Evolutionary conservation across 495 filamentous ascomycete species (phyloP), one percentile per base, ranked within the genome.

Genomic region (Penicillium longicatenatum): DNA sequence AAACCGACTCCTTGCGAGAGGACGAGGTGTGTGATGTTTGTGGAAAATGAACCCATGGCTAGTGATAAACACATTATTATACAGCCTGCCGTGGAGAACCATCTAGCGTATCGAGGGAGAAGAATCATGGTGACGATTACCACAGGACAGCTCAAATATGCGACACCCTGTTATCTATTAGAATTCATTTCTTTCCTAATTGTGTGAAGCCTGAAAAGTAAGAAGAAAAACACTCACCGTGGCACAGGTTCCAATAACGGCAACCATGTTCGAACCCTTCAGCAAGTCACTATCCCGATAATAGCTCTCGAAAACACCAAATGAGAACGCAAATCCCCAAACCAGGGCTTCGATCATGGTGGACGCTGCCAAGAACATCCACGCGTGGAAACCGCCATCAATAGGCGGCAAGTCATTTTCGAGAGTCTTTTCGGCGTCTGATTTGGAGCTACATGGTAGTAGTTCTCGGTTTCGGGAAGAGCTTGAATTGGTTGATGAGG

Each of bases 181-280:
- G 26, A 24, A 26, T 14, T 26, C n/a, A 17, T 49, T 2, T 4
- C 12, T 26, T 26, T 26, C 26, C 26, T 26, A 26, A 6, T 26
- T 6, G 4, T 6, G 26, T 6, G 7, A 6, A 26, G 26, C 4
- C 4, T 26, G 26, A 26, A 6, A 6, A 6, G 26, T 6, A 2
- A 26, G 26, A 4, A 24, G 29, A 47, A 6, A 61, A 4, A 35
- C 2, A 10, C 48, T 66, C 56, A 75, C 74, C 17, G 72, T 72
- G 10, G 73, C 84, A 57, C 83, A 86, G 57, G 72, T 78, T 3
- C 70, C 85, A 6, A 77, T 75, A 8, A 83, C 78, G 0, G 66
- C 74, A 29, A 69, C 64, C 60, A 37, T 66, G 78, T 16, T 65
- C 76, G 46, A 78, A 57, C 14, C 47, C 79, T 66, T 33, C 8